Base-by-base conservation (phyloP, 768 basidiomycete species). In the Boletus coccyginus region DNA sequence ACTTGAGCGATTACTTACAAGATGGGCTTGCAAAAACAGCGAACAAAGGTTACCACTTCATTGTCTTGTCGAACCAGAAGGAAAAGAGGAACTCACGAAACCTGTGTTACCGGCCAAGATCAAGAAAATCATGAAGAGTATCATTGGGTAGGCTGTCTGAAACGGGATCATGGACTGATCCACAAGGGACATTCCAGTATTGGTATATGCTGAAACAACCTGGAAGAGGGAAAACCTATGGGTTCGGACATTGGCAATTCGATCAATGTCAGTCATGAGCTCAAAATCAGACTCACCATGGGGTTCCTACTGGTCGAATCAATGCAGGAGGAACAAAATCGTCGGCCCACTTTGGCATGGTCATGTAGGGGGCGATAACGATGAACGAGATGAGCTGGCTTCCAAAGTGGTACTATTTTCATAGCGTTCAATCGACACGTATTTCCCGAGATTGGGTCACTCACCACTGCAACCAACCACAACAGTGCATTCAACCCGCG, bases 111-210 rank as follows among this genome's bases (percentile, higher is more conserved):
- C 96, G 47, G 92, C 94, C 46, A 98, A 71, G 59, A 98, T 88
- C 27, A 92, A 74, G 45, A 94, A 73, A 0, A 84, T 77, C 79
- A 94, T 75, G 50, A 84, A 68, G 31, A 91, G 46, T 53, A 93
- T 83, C 87, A 93, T 86, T 3, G 85, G 81, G 66, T 92, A 94
- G 17, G 93, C 94, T 21, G 66, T 77, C 66, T 94, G 91, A 71
- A 97, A 98, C 0, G 94, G 94, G 4, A 96, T 50, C 93, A 99
- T 92, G 13, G 92, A 95, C 58, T 82, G 77, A 70, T 99, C 96
- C 14, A 87, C 86, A 7, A 96, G 79, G 14, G 92, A 94, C 72
- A 83, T 85, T 24, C 95, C 95, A 1, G 90, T 86, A 64, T 97
- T 97, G 31, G 89, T 91, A 68, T 91, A 97, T 1, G 93, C 81